Evolutionary conservation across 768 basidiomycete species (phyloP), one percentile per base, ranked within the genome.

Genomic region (Collybiopsis luxurians): DNA sequence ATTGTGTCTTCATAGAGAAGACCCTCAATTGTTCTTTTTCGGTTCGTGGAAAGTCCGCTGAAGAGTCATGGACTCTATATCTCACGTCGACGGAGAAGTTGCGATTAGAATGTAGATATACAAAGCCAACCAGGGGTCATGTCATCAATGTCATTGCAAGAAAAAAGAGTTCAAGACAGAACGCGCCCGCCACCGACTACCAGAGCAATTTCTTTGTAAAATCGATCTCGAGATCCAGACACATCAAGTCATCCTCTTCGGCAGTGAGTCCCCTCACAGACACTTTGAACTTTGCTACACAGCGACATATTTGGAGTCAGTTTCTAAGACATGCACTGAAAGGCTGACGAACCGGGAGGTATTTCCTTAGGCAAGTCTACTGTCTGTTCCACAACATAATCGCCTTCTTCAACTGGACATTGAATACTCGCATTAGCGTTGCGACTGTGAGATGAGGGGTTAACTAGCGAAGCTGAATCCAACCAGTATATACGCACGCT

Each of bases 331-430:
- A 27, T 36, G 2, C 28, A 26, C 38, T 11, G 26, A 21, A 12
- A 11, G 12, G 24, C 40, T 27, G 21, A 63, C 77, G 54, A 57
- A 84, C 85, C 95, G 71, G 74, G 79, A 0, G 97, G 97, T 50
- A 99, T 95, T 73, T 98, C 94, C 63, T 80, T 90, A 12, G 97
- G 97, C 12, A 99, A 77, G 17, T 81, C 77, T 51, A 98, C 94
- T 1, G 87, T 92, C 63, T 98, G 94, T 9, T 73, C 73, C 40
- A 98, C 83, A n/a, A 66, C 73, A 70, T 98, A 87, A 0, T 73
- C 56, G 2, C 92, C 95, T 38, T 77, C 69, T 47, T 86, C 63
- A 19, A 98, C 86, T 1, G 97, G 97, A 70, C 97, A 98, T 66
- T 89, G 84, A 17, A 98, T 73, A 26, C 77, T 79, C 4, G 86